A percentile compares a stretch with the other conserved stretches of the same genome.
Conservation (phyloP, 768 basidiomycete genomes). For the Lactifluus rugatus region DNA sequence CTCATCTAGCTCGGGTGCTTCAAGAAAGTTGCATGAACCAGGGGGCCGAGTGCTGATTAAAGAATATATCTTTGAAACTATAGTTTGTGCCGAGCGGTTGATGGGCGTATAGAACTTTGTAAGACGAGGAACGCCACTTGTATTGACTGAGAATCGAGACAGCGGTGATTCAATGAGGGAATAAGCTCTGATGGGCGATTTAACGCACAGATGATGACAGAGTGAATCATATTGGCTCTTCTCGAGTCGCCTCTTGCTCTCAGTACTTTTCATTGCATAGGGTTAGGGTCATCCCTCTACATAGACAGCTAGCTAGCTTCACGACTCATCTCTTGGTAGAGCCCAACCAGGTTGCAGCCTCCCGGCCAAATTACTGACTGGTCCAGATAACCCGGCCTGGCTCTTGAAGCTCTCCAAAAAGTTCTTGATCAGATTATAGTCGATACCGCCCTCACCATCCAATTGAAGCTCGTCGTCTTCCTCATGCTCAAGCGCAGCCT, state of each 20-base stretch:
- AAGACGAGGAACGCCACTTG: slow-evolving; percentile 74
- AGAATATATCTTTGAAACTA: slow-evolving; percentile 84
- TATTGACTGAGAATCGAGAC: slow-evolving; percentile 60
- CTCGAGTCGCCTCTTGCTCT: neutral
- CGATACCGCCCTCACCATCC: slow-evolving; percentile 41
- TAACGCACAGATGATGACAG: slow-evolving; percentile 19
- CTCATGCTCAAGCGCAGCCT: slow-evolving; percentile 45
- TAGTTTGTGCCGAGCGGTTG: slow-evolving; percentile 52
- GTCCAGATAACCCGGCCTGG: slow-evolving; percentile 83
- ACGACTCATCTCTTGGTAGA: slow-evolving; percentile 55
- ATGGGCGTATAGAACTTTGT: slow-evolving; percentile 86
- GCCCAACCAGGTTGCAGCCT: slow-evolving; percentile 67
- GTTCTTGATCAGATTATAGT: slow-evolving; percentile 93
- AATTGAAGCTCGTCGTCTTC: slow-evolving; percentile 48
- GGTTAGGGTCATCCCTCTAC: slow-evolving; percentile 1
- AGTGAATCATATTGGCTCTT: slow-evolving; percentile 17
- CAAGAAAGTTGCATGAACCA: slow-evolving; percentile 91
- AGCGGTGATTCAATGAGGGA: slow-evolving; percentile 1
- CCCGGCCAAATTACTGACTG: slow-evolving; percentile 84
- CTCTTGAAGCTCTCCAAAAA: slow-evolving; percentile 94
- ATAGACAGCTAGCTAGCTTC: neutral
- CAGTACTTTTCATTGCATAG: slow-evolving; percentile 1
- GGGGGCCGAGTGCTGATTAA: slow-evolving; percentile 75
- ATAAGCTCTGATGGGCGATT: neutral
- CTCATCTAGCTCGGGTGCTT: slow-evolving; percentile 77